Base-by-base conservation (phyloP, 805 yeast species). In the Wickerhamomyces mucosus region DNA sequence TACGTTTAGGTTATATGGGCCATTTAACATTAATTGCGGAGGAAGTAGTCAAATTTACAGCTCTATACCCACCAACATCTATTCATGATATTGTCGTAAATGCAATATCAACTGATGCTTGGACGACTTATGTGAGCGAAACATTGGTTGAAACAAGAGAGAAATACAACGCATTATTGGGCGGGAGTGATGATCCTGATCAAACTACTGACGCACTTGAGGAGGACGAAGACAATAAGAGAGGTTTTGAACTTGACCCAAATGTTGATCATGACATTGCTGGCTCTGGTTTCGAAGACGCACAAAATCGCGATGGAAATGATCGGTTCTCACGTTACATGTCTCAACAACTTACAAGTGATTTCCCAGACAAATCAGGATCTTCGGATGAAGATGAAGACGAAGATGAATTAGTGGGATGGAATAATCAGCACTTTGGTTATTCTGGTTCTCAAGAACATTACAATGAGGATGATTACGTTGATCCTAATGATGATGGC, bases 1-100 rank as follows among this genome's bases (percentile, higher is more conserved):
- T 82, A 25, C 68, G 94, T 34, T 71, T 88, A 24, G 98, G 98
- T 0, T 92, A 85, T 51, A 86, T 88, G 85, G 98, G 98, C n/a
- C 98, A 92, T 53, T 59, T 92, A 41, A 85, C 94, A 6, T 62
- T 92, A 31, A 84, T 92, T 35, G 86, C 95, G 31, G 98, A 92
- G 53, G 98, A 92, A 53, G 86, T 92, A 28, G 95, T 86, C 29
- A 92, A 92, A 53, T 92, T 92, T 54, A 59, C 66, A 6, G 52
- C 53, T 2, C 25, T 47, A 4, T 47, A 46, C 16, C 47, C 51
- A 17, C 52, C 52, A 28, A 39, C 33, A 10, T 26, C 48, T 2
- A 41, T 50, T 23, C 51, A 69, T 33, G 52, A 52, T 26, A 45
- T 50, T 13, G 51, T 57, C 6, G 37, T 54, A 14, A 55, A 57